Base-by-base conservation (phyloP, 805 yeast species). In the Candida ulmi region DNA sequence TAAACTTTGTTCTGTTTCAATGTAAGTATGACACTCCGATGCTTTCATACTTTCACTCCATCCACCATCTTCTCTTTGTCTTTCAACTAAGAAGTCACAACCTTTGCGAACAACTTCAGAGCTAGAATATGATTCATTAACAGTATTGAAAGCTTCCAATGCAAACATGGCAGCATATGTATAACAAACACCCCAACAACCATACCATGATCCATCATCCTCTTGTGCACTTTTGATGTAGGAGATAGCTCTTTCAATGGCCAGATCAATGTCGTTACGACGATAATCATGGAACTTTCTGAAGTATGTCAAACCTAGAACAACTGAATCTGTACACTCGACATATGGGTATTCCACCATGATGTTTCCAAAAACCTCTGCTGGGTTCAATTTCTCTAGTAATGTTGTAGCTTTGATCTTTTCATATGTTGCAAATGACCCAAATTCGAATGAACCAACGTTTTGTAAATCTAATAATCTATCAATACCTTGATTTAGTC, bases 321-420 rank as follows among this genome's bases (percentile, higher is more conserved):
- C 95, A 1, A 91, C 80, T 0, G 98, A 90, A 62, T 95, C 99
- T 0, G 98, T 88, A 60, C 99, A 93, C 61, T 93, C 99, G 17
- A 95, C 97, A 56, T 93, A 93, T 0, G 99, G 98, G 58, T 87
- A 93, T 61, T 93, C 99, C 19, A 93, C 95, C 99, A 93, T 93
- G 43, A 93, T 93, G 51, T 93, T 90, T 42, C 95, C 96, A 63
- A 93, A 93, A 0, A 93, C 99, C 59, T 93, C 99, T 2, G 99
- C 99, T 0, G 99, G 98, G 50, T 91, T 91, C 42, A 93, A 65
- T 38, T 62, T 53, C 57, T 93, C 99, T 43, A 93, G 55, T 29
- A 78, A 43, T 12, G 88, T 78, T 0, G 95, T 77, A 0, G 95
- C 88, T 49, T 88, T 80, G 45, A 87, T 91, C 38, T 68, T 71